Conservation (phyloP, 129 eudicot species). For the Flaveria ramosissima region DNA sequence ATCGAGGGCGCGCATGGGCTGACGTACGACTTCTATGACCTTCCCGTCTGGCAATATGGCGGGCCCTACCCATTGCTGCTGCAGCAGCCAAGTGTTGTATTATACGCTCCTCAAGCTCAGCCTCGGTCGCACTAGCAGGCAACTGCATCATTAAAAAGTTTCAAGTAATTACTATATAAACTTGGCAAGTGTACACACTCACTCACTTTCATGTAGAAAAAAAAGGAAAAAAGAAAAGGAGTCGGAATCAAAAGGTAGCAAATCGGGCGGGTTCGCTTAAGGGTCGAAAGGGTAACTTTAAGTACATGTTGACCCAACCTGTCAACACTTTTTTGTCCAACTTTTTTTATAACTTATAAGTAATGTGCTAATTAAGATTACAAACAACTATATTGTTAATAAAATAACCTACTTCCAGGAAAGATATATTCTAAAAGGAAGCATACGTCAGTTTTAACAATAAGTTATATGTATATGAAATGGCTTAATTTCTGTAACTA, state of each 20-base stretch:
- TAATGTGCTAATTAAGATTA: background rate
- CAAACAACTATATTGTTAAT: background rate
- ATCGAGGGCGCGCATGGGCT: constrained; percentile 67
- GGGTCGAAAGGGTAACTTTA: background rate
- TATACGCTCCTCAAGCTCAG: constrained; percentile 95
- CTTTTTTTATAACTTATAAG: too few species aligned
- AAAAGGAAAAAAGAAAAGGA: too few species aligned
- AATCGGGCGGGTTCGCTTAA: background rate
- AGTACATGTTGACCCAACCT: background rate
- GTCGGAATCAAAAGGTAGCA: too few species aligned
- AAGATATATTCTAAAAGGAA: background rate
- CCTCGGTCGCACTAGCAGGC: constrained; percentile 79
- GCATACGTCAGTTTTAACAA: background rate
- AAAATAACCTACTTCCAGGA: background rate
- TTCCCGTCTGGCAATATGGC: constrained; percentile 84
- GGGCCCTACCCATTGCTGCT: constrained; percentile 98
- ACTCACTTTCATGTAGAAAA: background rate
- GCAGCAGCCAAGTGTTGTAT: constrained; percentile 99
- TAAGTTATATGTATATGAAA: background rate
- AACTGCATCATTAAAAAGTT: constrained; percentile 45
- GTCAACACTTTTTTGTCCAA: background rate
- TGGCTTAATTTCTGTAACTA: background rate
- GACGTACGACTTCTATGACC: constrained; percentile 75
- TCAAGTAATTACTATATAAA: background rate
- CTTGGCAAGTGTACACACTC: background rate